A percentile compares a stretch with the other conserved stretches of the same genome.
phyloP scores from a whole-genome alignment of 768 basidiomycete species.

The Rhodotorula kratochvilovae region DNA sequence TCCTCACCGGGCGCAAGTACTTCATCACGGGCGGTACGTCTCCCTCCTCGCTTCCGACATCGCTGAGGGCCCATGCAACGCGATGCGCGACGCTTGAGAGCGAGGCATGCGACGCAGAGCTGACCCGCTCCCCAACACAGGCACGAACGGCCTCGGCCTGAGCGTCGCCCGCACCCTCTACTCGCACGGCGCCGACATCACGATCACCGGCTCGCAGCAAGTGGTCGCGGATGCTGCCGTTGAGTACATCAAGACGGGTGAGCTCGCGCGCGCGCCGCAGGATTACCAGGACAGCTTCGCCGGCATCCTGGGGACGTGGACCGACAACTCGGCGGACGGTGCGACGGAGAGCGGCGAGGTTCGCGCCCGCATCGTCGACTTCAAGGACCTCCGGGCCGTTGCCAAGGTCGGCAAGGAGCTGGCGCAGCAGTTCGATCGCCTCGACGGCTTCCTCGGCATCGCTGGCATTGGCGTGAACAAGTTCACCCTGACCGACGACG shows the following conservation, averaged over 20 bases:
- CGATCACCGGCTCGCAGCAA: constrained; percentile 9
- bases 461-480: constrained; percentile 35
- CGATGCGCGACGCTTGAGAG: neutral
- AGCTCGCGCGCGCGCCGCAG: constrained; percentile 11
- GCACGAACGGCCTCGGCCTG: constrained; percentile 30
- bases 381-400: constrained; percentile 27
- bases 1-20: constrained; percentile 13
- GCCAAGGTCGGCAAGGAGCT: constrained; percentile 21
- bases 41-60: neutral
- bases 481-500: constrained; percentile 26
- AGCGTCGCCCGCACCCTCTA: constrained; percentile 21
- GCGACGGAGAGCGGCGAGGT: constrained; percentile 22
- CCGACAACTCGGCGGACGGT: constrained; percentile 4
- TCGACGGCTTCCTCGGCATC: constrained; percentile 22
- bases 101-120: no score
- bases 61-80: no score
- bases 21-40: constrained; percentile 18
- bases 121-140: neutral
- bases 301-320: neutral
- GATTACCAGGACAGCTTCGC: constrained; percentile 27
- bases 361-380: constrained; percentile 5
- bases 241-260: constrained; percentile 28
- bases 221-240: constrained; percentile 1
- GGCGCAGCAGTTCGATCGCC: constrained; percentile 1
- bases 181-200: constrained; percentile 23